A percentile compares a stretch with the other conserved stretches of the same genome.
These are phyloP conservation scores for Fusarium gaditjirri DNA, from an alignment of 2,329 filamentous ascomycete species.

Conservation along the genomic window DNA sequence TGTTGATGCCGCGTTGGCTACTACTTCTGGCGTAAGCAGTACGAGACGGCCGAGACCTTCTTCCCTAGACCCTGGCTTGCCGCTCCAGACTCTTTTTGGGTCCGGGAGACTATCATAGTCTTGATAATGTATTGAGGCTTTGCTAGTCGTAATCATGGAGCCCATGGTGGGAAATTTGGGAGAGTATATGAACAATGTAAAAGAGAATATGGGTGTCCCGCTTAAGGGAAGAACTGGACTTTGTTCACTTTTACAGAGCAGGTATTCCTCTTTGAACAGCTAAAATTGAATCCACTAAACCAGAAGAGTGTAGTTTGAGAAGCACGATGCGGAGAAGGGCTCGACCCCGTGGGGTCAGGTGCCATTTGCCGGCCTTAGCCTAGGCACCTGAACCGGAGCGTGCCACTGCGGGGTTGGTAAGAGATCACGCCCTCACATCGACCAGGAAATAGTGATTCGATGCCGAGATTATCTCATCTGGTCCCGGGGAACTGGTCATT, in stretches of 20 bases:
- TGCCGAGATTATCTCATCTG: background rate
- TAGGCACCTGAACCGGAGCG: background rate
- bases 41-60: background rate
- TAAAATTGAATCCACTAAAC: background rate
- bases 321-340: background rate
- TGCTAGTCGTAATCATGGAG: background rate
- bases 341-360: background rate
- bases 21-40: background rate
- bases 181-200: background rate
- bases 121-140: background rate
- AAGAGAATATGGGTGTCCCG: background rate
- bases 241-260: background rate
- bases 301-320: background rate
- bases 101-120: background rate
- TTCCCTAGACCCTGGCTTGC: background rate
- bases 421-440: accelerated
- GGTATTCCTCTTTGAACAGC: background rate
- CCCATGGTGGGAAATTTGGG: background rate
- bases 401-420: background rate
- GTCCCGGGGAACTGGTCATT: background rate
- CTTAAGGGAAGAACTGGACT: background rate
- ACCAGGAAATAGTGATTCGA: background rate
- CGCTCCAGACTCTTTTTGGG: background rate
- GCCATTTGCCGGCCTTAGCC: background rate
- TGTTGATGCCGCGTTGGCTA: background rate